phyloP scores from a whole-genome alignment of 2,329 filamentous ascomycete species.

The Tolypocladium nubicola region DNA sequence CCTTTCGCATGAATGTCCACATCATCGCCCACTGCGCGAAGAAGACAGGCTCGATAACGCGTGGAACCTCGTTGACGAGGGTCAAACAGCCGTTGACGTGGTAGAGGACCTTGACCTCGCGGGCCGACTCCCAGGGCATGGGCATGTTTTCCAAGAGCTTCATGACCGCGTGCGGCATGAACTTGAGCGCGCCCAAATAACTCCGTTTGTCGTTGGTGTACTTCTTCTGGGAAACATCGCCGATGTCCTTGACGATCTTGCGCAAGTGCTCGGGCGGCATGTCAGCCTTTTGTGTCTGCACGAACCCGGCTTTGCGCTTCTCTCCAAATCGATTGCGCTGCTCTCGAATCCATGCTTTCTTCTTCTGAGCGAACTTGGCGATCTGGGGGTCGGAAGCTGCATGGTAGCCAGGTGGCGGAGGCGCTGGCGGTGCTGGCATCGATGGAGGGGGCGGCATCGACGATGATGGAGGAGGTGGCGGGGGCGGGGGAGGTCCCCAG shows the following conservation, averaged over 20 bases:
- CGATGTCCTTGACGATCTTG: constrained; percentile 97
- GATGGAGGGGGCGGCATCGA: constrained; percentile 47
- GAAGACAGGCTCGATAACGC: constrained; percentile 95
- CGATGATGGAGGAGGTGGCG: constrained; percentile 43
- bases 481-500: constrained; percentile 46
- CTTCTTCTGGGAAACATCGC: constrained; percentile 98
- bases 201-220: constrained; percentile 98
- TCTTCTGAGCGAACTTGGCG: constrained; percentile 96
- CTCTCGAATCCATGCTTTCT: constrained; percentile 92
- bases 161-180: constrained; percentile 97
- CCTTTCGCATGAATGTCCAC: constrained; percentile 97
- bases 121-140: constrained; percentile 96
- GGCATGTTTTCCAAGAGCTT: constrained; percentile 99
- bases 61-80: constrained; percentile 88
- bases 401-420: constrained; percentile 77
- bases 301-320: constrained; percentile 91
- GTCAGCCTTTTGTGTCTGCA: constrained; percentile 96
- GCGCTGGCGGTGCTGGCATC: constrained; percentile 46
- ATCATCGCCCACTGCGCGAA: constrained; percentile 99
- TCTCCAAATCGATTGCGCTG: constrained; percentile 92
- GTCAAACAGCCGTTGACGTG: constrained; percentile 97
- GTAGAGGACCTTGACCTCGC: constrained; percentile 96
- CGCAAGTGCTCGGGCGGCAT: constrained; percentile 97
- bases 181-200: constrained; percentile 94
- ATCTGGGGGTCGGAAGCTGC: constrained; percentile 72